These are phyloP conservation scores for Geoglossum glabrum DNA, from an alignment of 495 filamentous ascomycete species.

Conservation along the genomic window DNA sequence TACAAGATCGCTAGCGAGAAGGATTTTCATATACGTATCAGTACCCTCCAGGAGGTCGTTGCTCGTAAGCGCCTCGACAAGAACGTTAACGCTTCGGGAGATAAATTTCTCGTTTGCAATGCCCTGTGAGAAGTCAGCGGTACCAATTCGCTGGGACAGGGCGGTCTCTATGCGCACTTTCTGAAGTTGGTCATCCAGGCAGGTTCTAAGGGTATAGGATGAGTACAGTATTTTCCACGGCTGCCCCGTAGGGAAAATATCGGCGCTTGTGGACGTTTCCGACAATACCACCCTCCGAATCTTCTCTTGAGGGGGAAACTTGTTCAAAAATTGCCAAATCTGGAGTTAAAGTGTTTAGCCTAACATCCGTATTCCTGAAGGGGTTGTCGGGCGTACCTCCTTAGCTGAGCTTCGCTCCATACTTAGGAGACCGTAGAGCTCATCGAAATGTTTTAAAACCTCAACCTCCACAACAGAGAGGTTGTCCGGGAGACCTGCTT, in stretches of 20 bases:
- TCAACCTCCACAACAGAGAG: constrained; percentile 43
- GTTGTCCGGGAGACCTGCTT: constrained; percentile 16
- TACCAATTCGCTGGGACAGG: constrained; percentile 3
- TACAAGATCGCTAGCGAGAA: constrained; percentile 19
- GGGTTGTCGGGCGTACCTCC: not conserved
- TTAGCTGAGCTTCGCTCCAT: constrained; percentile 33
- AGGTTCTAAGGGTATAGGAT: constrained; percentile 36
- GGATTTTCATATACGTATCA: constrained; percentile 10
- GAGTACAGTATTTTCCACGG: constrained; percentile 63
- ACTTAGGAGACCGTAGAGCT: constrained; percentile 62
- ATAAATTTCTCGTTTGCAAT: constrained; percentile 21
- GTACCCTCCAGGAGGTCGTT: constrained; percentile 6
- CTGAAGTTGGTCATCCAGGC: constrained; percentile 25
- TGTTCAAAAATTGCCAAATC: constrained; percentile 54
- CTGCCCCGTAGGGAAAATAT: constrained; percentile 45
- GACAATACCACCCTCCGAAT: constrained; percentile 35
- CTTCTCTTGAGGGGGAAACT: constrained; percentile 48
- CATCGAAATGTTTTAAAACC: constrained; percentile 66
- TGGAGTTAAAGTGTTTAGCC: constrained; percentile 11
- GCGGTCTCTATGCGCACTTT: constrained; percentile 16
- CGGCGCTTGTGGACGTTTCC: constrained; percentile 27
- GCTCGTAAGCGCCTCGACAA: constrained; percentile 22
- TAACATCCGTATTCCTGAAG: not conserved
- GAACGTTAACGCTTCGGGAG: constrained; percentile 22
- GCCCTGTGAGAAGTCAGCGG: constrained; percentile 13